These are phyloP conservation scores for Excoecaria cochinchinensis DNA, from an alignment of 345 rosid genomes.

Conservation along the genomic window DNA sequence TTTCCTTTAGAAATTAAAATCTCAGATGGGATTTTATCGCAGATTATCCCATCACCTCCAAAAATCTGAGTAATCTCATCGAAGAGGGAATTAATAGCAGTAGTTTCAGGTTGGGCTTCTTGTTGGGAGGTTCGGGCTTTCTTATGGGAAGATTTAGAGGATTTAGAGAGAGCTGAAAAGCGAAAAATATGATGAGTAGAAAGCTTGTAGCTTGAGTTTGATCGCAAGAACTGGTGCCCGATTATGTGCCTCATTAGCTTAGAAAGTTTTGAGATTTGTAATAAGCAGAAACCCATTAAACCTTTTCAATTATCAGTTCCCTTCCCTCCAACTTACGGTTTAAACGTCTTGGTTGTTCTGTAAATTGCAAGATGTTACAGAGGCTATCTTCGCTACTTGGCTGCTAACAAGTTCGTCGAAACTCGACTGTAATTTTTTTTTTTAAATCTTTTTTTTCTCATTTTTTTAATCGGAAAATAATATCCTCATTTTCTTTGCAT, in stretches of 20 bases:
- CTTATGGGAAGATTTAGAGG: constrained; percentile 31
- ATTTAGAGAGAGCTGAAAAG: constrained; percentile 41
- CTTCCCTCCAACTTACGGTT: not conserved
- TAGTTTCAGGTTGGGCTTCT: constrained; percentile 38
- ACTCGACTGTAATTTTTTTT: too few relatives aligned
- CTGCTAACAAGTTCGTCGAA: too few relatives aligned
- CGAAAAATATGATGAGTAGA: constrained; percentile 14
- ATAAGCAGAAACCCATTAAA: not conserved
- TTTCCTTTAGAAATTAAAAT: constrained; percentile 25
- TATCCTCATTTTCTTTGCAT: too few relatives aligned
- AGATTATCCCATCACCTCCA: constrained; percentile 38
- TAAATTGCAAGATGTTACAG: too few relatives aligned
- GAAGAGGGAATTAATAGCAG: constrained; percentile 44
- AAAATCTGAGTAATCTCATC: constrained; percentile 55
- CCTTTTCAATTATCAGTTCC: too few relatives aligned
- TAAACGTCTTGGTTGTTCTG: not conserved
- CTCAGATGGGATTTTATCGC: constrained; percentile 32
- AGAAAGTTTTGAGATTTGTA: not conserved
- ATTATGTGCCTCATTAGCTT: constrained; percentile 25
- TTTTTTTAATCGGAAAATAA: not conserved
- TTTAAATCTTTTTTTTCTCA: not conserved
- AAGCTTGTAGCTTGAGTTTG: constrained; percentile 14
- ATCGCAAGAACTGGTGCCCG: constrained; percentile 20
- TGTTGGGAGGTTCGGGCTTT: constrained; percentile 14
- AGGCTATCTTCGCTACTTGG: too few relatives aligned